Percentiles rank a stretch among this genome's conserved stretches.
Conservation (phyloP, 2,329 filamentous ascomycete genomes). For the Ophiostoma triangulosporum region DNA sequence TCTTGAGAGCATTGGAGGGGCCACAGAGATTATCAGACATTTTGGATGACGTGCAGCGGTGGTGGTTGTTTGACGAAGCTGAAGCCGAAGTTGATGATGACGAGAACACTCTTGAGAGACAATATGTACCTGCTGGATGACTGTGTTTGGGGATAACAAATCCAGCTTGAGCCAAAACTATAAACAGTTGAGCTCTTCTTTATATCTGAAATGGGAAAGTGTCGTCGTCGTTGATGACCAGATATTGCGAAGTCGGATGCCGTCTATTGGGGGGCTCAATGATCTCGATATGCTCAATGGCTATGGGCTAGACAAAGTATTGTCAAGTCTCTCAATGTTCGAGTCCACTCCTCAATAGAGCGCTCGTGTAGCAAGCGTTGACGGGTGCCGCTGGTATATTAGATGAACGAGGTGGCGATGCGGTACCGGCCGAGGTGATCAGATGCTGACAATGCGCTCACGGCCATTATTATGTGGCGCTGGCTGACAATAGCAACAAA, state of each 20-base stretch:
- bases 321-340: neutral
- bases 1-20: conserved; percentile 56
- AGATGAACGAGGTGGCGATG: neutral
- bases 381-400: neutral
- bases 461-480: conserved; percentile 1
- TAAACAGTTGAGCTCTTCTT: neutral
- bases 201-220: neutral
- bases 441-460: neutral
- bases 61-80: neutral
- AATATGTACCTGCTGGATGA: no score
- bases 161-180: no score
- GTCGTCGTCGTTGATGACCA: neutral
- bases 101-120: neutral
- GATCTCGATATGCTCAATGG: neutral
- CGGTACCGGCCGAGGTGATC: neutral
- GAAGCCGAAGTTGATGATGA: neutral
- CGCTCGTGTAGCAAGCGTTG: neutral
- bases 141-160: no score
- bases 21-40: conserved; percentile 46
- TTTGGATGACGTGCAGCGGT: conserved; percentile 10
- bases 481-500: neutral
- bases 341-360: neutral
- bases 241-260: neutral
- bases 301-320: neutral
- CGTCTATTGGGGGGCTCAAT: neutral